Evolutionary conservation across 768 basidiomycete species (phyloP), one percentile per base, ranked within the genome.

Genomic region (Suillus subaureus): DNA sequence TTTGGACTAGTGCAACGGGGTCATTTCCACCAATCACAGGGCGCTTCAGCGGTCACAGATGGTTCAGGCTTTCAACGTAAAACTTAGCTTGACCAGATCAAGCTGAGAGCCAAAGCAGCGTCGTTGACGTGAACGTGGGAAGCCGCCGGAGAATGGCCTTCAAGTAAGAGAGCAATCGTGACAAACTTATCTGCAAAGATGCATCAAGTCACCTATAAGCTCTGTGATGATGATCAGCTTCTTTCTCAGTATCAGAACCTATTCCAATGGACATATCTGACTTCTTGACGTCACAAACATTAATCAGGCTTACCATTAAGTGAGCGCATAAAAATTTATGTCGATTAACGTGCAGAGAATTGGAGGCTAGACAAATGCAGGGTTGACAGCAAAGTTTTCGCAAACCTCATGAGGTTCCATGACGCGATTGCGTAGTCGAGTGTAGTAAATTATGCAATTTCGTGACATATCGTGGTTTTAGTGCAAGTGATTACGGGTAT

Each of bases 401-500:
- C 37, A 39, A 37, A 16, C 26, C 7, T 9, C 37, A 26, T 15
- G 56, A 16, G 4, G 15, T 26, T 11, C 16, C 37, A 18, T 58
- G 23, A 18, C 7, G 13, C 21, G n/a, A 58, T 58, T 28, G 16
- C 16, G 37, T 58, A 26, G 57, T 58, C 4, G 35, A 28, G 23
- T 37, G 28, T 63, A 40, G 40, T 28, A 31, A 35, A 61, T 63
- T 58, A 61, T 64, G 37, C 58, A 42, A 37, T 40, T 35, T 40
- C 11, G 62, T 33, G 51, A 28, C 55, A 40, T 60, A 56, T 60
- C 62, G 54, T 63, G 52, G 37, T 63, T 40, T 54, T 16, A 61
- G 63, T 63, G 63, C 6, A 39, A 40, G 57, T 40, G 39, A 60
- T 60, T 70, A 77, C 55, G 61, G 73, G 64, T 70, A 75, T 66